A percentile compares a stretch with the other conserved stretches of the same genome.
Evolutionary conservation across 306 rosid genomes (phyloP).

Genomic region (Quercus gilva): DNA sequence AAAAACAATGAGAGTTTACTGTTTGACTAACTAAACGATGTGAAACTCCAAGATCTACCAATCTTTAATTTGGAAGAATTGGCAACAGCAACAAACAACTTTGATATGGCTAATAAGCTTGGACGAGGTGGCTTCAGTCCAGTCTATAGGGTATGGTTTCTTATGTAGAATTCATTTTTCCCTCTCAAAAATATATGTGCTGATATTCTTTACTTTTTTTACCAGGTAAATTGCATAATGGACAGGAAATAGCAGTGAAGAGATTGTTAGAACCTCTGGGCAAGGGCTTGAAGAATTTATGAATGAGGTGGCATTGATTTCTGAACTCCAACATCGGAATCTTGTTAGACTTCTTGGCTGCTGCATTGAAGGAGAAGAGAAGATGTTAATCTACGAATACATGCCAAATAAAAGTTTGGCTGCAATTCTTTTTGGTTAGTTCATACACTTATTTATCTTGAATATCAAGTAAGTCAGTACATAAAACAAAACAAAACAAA

Average conservation of each 20-base stretch:
- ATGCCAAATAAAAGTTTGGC: too few species aligned
- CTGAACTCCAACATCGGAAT: too few species aligned
- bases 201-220: neutral
- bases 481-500: too few species aligned
- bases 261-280: neutral
- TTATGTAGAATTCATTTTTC: neutral
- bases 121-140: neutral
- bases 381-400: too few species aligned
- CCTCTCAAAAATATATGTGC: neutral
- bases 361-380: too few species aligned
- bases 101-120: neutral
- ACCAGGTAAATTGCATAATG: neutral
- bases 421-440: too few species aligned
- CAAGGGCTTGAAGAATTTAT: slow-evolving; percentile 7
- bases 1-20: too few species aligned
- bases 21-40: neutral
- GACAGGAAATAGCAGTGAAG: slow-evolving; percentile 13
- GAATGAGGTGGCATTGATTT: slow-evolving; percentile 6
- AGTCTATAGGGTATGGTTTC: neutral
- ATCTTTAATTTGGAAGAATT: neutral
- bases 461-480: too few species aligned
- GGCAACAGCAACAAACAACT: neutral
- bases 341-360: too few species aligned
- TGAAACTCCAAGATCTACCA: neutral
- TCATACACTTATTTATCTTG: too few species aligned